Base-by-base conservation (phyloP, 805 yeast genomes). In the Starmerella bombicola region DNA sequence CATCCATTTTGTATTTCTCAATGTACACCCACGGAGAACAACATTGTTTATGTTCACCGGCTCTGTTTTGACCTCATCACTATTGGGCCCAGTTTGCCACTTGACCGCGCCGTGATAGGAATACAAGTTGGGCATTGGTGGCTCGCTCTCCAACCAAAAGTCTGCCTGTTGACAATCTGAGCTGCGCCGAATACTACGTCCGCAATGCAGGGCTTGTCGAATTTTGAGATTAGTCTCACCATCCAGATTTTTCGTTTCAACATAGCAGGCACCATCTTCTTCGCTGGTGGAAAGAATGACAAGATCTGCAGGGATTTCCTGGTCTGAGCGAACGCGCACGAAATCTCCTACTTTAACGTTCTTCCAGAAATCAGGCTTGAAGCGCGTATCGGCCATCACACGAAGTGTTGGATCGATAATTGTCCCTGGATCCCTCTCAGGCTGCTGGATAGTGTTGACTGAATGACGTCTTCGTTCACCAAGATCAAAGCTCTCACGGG, bases 231-330 rank as follows among this genome's bases (percentile, higher is more conserved):
- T 81, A 8, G 91, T 78, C 59, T 80, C 93, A 48, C 84, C 84
- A 53, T 77, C 84, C 39, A 78, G 62, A 52, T 78, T 78, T 50
- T 76, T 76, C 8, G 84, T 77, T 51, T 77, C 93, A 26, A 80
- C 74, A 48, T 68, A 75, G 56, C 80, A 77, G 38, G 77, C 73
- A 43, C 75, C 76, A 50, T 82, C 93, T 4, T 71, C 71, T 51
- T 76, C 83, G 20, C 82, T 74, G 0, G 88, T 76, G 6, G 84
- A 67, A 21, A 81, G 61, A 18, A 81, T 69, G 16, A 78, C 63
- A 26, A 80, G 59, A 59, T 81, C 93, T 22, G 86, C 93, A 1
- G 93, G 93, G 31, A 81, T 70, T 56, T 78, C 81, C 48, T 80
- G 86, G 58, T 80, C 76, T 49, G 75, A 74, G 42, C 76, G 66